Conservation (phyloP, 2,329 filamentous ascomycete species). For the Verticillium dahliae region DNA sequence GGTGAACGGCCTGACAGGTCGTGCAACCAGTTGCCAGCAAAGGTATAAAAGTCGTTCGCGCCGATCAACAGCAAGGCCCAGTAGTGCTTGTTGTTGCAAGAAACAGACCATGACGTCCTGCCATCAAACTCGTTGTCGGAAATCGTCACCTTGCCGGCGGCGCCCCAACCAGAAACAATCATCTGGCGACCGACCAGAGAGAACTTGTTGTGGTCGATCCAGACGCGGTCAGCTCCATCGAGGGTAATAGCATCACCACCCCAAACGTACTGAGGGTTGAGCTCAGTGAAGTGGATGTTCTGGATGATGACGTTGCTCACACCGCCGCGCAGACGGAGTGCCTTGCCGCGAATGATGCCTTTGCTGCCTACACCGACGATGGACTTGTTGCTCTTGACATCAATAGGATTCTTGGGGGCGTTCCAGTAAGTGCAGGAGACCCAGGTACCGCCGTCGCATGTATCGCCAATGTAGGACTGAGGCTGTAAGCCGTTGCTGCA, state of each 20-base stretch:
- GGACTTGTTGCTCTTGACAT: slow-evolving; percentile 21
- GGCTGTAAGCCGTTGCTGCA: neutral
- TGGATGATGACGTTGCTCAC: slow-evolving; percentile 43
- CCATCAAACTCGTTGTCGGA: slow-evolving; percentile 33
- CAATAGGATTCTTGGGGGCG: slow-evolving; percentile 15
- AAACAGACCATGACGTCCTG: slow-evolving; percentile 21
- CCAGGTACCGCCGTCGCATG: slow-evolving; percentile 15
- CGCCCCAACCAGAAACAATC: slow-evolving; percentile 26
- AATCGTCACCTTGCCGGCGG: slow-evolving; percentile 23
- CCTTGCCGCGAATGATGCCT: slow-evolving; percentile 26
- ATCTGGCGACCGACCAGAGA: slow-evolving; percentile 33
- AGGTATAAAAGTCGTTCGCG: slow-evolving; percentile 26
- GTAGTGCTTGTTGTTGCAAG: slow-evolving; percentile 23
- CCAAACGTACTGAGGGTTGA: slow-evolving; percentile 34
- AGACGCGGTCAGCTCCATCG: slow-evolving; percentile 20
- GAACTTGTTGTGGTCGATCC: slow-evolving; percentile 29
- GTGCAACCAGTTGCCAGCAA: slow-evolving; percentile 23
- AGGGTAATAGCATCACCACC: slow-evolving; percentile 25
- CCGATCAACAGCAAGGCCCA: slow-evolving; percentile 24
- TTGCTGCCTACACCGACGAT: slow-evolving; percentile 16
- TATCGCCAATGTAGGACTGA: slow-evolving; percentile 16
- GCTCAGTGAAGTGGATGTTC: slow-evolving; percentile 38
- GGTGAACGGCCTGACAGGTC: slow-evolving; percentile 19
- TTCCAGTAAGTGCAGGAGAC: slow-evolving; percentile 16
- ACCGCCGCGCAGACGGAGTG: slow-evolving; percentile 33